These are phyloP conservation scores for Mycogone perniciosa DNA, from an alignment of 2,329 filamentous ascomycete genomes.

Conservation along the genomic window DNA sequence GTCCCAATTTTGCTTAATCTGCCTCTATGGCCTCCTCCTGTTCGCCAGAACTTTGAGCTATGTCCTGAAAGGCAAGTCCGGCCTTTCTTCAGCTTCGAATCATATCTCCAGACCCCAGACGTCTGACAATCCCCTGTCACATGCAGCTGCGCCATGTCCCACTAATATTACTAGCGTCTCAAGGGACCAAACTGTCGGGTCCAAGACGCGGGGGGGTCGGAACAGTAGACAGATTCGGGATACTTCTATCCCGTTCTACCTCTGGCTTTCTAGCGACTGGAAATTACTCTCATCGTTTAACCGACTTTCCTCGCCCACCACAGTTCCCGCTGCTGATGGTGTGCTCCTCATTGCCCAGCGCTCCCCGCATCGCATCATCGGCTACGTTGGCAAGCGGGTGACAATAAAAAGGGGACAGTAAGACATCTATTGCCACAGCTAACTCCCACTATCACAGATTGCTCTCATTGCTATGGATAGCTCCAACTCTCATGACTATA, in stretches of 20 bases:
- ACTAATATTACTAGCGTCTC: conserved; percentile 11
- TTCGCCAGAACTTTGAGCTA: no score
- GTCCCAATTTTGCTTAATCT: background rate
- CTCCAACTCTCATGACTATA: no score
- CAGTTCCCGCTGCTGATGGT: background rate
- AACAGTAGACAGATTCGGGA: background rate
- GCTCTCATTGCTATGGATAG: no score
- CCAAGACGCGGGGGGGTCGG: conserved; percentile 14
- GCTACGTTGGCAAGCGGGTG: conserved; percentile 1
- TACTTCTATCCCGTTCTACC: background rate
- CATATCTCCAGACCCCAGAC: conserved; percentile 2
- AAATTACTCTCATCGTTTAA: no score
- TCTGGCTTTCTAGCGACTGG: no score
- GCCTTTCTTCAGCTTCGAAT: conserved; percentile 6
- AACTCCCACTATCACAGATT: no score
- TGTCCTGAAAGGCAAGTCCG: no score
- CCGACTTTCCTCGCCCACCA: background rate
- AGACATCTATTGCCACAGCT: no score
- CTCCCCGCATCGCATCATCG: no score
- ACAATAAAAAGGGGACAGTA: background rate
- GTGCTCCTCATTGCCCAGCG: background rate
- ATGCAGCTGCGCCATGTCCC: conserved; percentile 11
- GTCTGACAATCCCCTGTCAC: conserved; percentile 3
- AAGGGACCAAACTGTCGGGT: conserved; percentile 20
- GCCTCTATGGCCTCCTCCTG: background rate